Evolutionary conservation across 208 protist genomes (phyloP), one percentile per base, ranked within the genome.

Genomic region (Novymonas esmeraldas): DNA sequence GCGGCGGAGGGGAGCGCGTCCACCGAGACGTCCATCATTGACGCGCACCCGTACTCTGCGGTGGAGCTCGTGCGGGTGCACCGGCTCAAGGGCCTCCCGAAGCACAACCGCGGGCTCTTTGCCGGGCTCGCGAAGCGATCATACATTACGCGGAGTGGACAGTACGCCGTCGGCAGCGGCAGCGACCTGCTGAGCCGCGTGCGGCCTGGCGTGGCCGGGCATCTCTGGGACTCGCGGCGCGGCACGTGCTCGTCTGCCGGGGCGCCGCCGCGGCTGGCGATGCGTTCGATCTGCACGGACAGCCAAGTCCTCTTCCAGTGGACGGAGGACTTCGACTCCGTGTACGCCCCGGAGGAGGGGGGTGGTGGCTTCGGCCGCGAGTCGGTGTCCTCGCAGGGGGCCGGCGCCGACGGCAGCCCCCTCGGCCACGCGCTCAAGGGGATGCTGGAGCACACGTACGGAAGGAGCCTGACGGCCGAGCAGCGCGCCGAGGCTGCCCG

Each of bases 101-200:
- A 89, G 22, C 74, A 94, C 78, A 81, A 94, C 71, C 77, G 88
- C 33, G 81, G 82, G 20, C 60, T 94, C 22, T 87, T 82, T 39
- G 82, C 82, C 0, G 77, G 63, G 10, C 68, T 87, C 39, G 64
- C 52, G 11, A 20, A 38, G 14, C 54, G 49, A 31, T 42, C 51
- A 20, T 78, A 60, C 36, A 71, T 68, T 5, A 88, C 82, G 18
- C 82, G 75, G 51, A 88, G 82, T 41, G 82, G 82, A 3, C 58
- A 78, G 56, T 76, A 76, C 34, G 48, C 81, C 22, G 62, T 84
- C 16, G 78, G 78, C 24, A 51, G 65, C 10, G 39, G 59, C 24
- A 18, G 49, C 33, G 52, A 52, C 24, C 58, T 45, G 10, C 28
- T 52, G 20, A 38, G 42, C 10, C 76, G 80, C 11, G 79, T 82